phyloP scores from a whole-genome alignment of 371 early-diverging fungal genomes.

The Syncephalastrum racemosum region DNA sequence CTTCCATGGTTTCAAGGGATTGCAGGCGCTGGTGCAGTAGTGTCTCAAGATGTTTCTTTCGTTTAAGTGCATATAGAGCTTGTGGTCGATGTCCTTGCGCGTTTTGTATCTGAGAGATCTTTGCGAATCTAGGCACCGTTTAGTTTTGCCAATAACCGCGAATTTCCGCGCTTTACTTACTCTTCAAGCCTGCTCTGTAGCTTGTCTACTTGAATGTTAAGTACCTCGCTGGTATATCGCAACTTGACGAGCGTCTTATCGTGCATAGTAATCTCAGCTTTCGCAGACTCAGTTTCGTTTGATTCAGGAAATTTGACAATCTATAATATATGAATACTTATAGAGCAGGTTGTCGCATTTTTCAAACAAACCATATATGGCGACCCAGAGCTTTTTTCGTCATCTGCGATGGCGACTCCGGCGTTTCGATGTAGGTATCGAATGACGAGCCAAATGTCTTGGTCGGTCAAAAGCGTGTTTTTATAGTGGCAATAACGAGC shows the following conservation, averaged over 20 bases:
- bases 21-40: constrained; percentile 45
- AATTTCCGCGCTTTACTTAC: constrained; percentile 20
- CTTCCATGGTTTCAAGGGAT: constrained; percentile 59
- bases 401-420: constrained; percentile 30
- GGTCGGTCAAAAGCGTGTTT: constrained; percentile 30
- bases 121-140: constrained; percentile 15
- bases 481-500: constrained; percentile 18
- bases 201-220: constrained; percentile 48
- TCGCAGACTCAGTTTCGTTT: constrained; percentile 2
- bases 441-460: constrained; percentile 32
- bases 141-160: background rate
- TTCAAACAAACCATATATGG: constrained; percentile 17
- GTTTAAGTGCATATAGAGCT: constrained; percentile 49
- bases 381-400: constrained; percentile 34
- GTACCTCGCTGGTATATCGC: constrained; percentile 42
- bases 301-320: constrained; percentile 38
- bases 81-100: constrained; percentile 33
- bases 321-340: background rate
- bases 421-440: constrained; percentile 28
- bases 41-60: constrained; percentile 39
- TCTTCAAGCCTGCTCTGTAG: constrained; percentile 41
- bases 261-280: constrained; percentile 35
- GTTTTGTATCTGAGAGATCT: constrained; percentile 17
- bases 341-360: background rate
- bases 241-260: constrained; percentile 52